A percentile compares a stretch with the other conserved stretches of the same genome.
These are phyloP conservation scores for Vitis labrusca DNA, from an alignment of 164 flowering plant species.

Conservation along the genomic window DNA sequence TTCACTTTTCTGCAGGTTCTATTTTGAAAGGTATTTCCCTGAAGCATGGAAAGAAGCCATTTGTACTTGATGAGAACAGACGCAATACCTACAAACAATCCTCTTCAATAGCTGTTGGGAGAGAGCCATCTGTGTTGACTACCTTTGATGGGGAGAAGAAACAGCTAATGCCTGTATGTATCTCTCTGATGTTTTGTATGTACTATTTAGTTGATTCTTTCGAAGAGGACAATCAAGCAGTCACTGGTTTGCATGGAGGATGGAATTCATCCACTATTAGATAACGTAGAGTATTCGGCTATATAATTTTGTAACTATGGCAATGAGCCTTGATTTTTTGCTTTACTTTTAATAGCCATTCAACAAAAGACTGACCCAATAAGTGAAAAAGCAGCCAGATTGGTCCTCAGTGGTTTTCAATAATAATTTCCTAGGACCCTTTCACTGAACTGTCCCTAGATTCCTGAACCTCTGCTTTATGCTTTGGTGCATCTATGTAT, in stretches of 20 bases:
- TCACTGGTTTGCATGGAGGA: too few relatives aligned
- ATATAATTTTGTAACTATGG: too few relatives aligned
- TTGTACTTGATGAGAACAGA: conserved; percentile 57
- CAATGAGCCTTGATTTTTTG: too few relatives aligned
- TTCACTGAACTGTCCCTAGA: not conserved
- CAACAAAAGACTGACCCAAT: too few relatives aligned
- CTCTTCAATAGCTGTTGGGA: conserved; percentile 27
- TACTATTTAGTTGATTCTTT: not conserved
- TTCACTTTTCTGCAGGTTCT: conserved; percentile 35
- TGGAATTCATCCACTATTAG: too few relatives aligned
- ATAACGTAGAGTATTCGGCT: too few relatives aligned
- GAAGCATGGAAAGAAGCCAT: conserved; percentile 53
- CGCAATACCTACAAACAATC: conserved; percentile 60
- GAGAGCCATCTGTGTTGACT: conserved; percentile 37
- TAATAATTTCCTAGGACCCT: not conserved
- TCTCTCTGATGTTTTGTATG: not conserved
- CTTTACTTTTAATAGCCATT: too few relatives aligned
- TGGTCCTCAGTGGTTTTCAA: not conserved
- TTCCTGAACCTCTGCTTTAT: not conserved
- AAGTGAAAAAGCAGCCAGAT: not conserved
- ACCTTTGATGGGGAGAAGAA: conserved; percentile 62
- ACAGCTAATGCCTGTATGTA: conserved; percentile 69
- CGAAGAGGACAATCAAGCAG: not conserved
- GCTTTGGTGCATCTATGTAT: not conserved
- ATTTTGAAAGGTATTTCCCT: conserved; percentile 32